Evolutionary conservation across 2,329 filamentous ascomycete genomes (phyloP), one percentile per base, ranked within the genome.

Genomic region (Colletotrichum incanum): DNA sequence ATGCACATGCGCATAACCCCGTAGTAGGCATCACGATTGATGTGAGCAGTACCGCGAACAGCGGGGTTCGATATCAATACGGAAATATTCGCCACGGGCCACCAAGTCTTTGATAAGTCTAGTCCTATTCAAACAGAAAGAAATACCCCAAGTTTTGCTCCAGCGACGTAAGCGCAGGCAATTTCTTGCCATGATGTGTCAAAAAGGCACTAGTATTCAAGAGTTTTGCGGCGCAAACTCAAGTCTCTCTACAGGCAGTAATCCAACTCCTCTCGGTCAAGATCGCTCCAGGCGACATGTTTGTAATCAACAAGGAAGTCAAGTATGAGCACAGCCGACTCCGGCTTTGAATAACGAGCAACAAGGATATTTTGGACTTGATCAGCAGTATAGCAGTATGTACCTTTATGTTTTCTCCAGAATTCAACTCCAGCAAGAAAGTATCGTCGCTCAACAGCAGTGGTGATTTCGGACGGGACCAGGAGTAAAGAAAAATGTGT

Each of bases 21-120:
- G 11, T 20, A 26, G 59, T 26, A 31, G 45, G 20, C 12, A 34
- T 47, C 8, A 37, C 28, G 77, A 3, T 84, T 81, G 0, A 43
- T 6, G 7, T 31, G 7, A 9, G 26, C 12, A 8, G 41, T 31
- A 64, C 16, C 4, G n/a, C 20, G 6, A 16, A 41, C 7, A 39
- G 2, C n/a, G 16, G 11, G n/a, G 8, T 26, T 18, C 14, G 9
- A 20, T 14, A 9, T 14, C 34, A 34, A 58, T 56, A 23, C 23
- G 52, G 12, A 31, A 23, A 12, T 20, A 39, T 16, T 23, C 11
- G 31, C 34, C 52, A 23, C 12, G 20, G n/a, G 14, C 5, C 11
- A 0, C 4, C 3, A 1, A 11, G 3, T 31, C 8, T 6, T 34
- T 54, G 16, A 5, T 6, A 31, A 31, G 28, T 3, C 28, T 31